These are phyloP conservation scores for Russula abietina DNA, from an alignment of 768 basidiomycete species.

Conservation along the genomic window DNA sequence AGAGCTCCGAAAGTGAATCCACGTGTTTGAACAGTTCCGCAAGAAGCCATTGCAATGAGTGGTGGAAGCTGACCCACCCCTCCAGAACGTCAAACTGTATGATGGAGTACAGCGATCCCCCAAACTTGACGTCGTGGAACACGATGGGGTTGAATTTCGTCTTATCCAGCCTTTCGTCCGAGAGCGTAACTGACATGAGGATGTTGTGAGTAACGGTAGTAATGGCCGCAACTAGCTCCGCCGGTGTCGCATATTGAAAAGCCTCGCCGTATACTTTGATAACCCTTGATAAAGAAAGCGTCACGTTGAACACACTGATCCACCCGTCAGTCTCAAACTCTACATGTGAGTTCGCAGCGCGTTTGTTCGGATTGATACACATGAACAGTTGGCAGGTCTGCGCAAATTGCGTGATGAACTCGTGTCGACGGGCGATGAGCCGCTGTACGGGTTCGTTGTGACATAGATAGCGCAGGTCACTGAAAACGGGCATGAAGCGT, in stretches of 20 bases:
- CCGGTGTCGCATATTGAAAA: constrained; percentile 51
- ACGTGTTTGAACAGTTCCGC: constrained; percentile 86
- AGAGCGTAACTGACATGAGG: constrained; percentile 60
- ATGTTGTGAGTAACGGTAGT: constrained; percentile 65
- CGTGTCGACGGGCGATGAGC: constrained; percentile 62
- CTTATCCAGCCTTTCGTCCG: constrained; percentile 62
- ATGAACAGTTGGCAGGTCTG: constrained; percentile 84
- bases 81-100: constrained; percentile 74
- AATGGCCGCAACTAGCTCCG: constrained; percentile 62
- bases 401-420: constrained; percentile 65
- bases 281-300: constrained; percentile 80
- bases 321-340: constrained; percentile 97
- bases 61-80: constrained; percentile 88
- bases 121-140: constrained; percentile 66
- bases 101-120: constrained; percentile 50
- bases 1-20: constrained; percentile 53
- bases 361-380: constrained; percentile 86
- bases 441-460: constrained; percentile 75
- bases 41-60: constrained; percentile 85
- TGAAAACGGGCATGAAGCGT: constrained; percentile 92
- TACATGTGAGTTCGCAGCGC: constrained; percentile 76
- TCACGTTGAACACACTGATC: constrained; percentile 96
- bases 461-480: constrained; percentile 80
- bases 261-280: constrained; percentile 88
- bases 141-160: constrained; percentile 55